These are phyloP conservation scores for peach (Prunus persica) DNA, from an alignment of 306 rosid genomes.

Conservation along the genomic window Prunus_persica_NCBIv2 NC_034009.1:47684501-47685000, in stretches of 20 bases:
- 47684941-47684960: conserved; percentile 57
- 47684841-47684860: conserved; percentile 64
- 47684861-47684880: conserved; percentile 35
- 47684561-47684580: conserved; percentile 70
- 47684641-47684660: conserved; percentile 52
- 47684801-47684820: conserved; percentile 47
- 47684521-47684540: conserved; percentile 74
- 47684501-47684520: conserved; percentile 79
- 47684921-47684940: conserved; percentile 60
- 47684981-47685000: conserved; percentile 71
- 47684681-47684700: conserved; percentile 57
- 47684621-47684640: conserved; percentile 68
- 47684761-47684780: conserved; percentile 68
- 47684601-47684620: conserved; percentile 58
- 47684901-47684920: conserved; percentile 51
- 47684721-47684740: conserved; percentile 62
- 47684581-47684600: conserved; percentile 52
- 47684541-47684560: conserved; percentile 86
- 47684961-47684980: conserved; percentile 64
- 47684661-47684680: conserved; percentile 50
- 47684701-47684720: conserved; percentile 58
- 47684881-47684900: conserved; percentile 53
- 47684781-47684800: conserved; percentile 53
- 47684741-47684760: conserved; percentile 72
- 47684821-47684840: conserved; percentile 47